Percentiles rank a stretch among this genome's conserved stretches.
phyloP scores from a whole-genome alignment of 179 eudicot genomes.

The Amaranthus tricolor region DNA sequence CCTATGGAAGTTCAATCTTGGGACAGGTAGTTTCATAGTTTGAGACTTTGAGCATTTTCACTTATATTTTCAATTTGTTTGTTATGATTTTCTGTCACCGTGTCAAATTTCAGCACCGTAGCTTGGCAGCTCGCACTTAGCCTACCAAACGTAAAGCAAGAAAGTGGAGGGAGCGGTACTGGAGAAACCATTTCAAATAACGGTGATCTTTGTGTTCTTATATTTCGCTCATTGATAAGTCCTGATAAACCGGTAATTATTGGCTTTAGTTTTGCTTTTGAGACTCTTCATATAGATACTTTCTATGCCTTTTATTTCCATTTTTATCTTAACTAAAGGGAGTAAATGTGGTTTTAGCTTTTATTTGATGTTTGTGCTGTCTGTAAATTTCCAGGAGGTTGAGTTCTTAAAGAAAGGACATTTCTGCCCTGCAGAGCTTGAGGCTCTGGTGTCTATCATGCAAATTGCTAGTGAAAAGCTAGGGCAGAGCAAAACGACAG shows the following conservation, averaged over 20 bases:
- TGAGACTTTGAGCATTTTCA: slow-evolving; percentile 8
- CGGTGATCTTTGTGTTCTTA: slow-evolving; percentile 73
- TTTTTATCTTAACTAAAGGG: neutral
- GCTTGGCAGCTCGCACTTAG: slow-evolving; percentile 91
- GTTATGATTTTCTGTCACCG: neutral
- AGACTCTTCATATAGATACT: neutral
- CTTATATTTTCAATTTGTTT: neutral
- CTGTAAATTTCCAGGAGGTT: slow-evolving; percentile 59
- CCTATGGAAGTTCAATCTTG: slow-evolving; percentile 85
- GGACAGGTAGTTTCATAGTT: slow-evolving; percentile 62
- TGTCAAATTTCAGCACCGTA: slow-evolving; percentile 60
- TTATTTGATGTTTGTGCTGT: slow-evolving; percentile 9
- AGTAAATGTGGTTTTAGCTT: neutral
- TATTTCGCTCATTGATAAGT: slow-evolving; percentile 87
- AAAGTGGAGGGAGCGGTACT: slow-evolving; percentile 27
- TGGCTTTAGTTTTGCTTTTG: slow-evolving; percentile 12
- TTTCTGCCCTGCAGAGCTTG: slow-evolving; percentile 73
- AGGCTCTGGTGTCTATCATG: slow-evolving; percentile 70
- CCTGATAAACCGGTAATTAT: slow-evolving; percentile 67
- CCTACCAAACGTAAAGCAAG: slow-evolving; percentile 43
- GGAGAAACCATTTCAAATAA: slow-evolving; percentile 38
- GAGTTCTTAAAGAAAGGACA: slow-evolving; percentile 85
- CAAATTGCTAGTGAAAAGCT: slow-evolving; percentile 68
- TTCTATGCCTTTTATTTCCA: neutral
- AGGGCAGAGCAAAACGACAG: slow-evolving; percentile 33